These are phyloP conservation scores for Geotrichum reessii DNA, from an alignment of 1,139 yeast species.

Conservation along the genomic window DNA sequence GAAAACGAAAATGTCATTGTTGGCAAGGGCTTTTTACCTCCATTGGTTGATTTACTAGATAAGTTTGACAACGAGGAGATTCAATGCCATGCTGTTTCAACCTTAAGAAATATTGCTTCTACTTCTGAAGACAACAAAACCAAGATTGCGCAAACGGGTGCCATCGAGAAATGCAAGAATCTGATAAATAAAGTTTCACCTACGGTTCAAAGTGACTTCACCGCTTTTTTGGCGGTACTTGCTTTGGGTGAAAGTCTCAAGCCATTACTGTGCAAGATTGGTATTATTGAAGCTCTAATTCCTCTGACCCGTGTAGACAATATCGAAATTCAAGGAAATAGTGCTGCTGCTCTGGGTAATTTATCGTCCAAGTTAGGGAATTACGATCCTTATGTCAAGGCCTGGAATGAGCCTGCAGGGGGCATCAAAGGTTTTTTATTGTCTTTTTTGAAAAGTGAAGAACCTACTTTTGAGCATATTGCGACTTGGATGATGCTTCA, in stretches of 20 bases:
- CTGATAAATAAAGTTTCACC: constrained; percentile 79
- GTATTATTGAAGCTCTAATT: constrained; percentile 79
- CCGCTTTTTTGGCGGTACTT: constrained; percentile 94
- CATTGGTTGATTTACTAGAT: constrained; percentile 78
- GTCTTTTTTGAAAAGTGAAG: constrained; percentile 73
- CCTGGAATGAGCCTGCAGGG: constrained; percentile 76
- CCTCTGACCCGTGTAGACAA: constrained; percentile 85
- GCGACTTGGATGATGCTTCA: constrained; percentile 97
- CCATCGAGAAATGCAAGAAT: constrained; percentile 88
- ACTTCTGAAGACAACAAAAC: constrained; percentile 87
- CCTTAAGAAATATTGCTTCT: constrained; percentile 92
- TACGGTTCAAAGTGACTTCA: constrained; percentile 88
- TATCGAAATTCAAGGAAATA: constrained; percentile 95
- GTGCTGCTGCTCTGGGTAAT: constrained; percentile 97
- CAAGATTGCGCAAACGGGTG: constrained; percentile 63
- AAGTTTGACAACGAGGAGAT: constrained; percentile 89
- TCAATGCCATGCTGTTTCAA: constrained; percentile 96
- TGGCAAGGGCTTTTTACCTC: constrained; percentile 91
- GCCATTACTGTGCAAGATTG: constrained; percentile 74
- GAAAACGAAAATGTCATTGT: constrained; percentile 93
- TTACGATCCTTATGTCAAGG: constrained; percentile 69
- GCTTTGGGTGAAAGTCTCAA: constrained; percentile 95
- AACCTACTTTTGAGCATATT: constrained; percentile 96
- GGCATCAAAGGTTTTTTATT: constrained; percentile 83
- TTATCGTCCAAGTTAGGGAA: constrained; percentile 84